Percentiles rank a stretch among this genome's conserved stretches.
phyloP scores from a whole-genome alignment of 495 filamentous ascomycete species.

The Talaromyces nanjingensis region DNA sequence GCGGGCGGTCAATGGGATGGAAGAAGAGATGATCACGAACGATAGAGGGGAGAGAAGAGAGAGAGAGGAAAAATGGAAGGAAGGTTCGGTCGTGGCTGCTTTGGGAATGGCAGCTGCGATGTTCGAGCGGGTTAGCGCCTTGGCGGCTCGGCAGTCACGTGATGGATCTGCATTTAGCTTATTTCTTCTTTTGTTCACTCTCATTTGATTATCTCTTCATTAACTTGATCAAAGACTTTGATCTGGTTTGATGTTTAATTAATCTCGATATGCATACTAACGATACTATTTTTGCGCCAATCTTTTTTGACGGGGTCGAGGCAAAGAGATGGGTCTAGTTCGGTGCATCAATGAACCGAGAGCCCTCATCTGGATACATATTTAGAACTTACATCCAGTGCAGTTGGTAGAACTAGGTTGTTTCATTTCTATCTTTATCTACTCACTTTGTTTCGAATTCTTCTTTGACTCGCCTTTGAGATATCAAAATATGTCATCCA shows the following conservation, averaged over 20 bases:
- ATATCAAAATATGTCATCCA: background rate
- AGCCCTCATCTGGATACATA: background rate
- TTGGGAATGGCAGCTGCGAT: slow-evolving; percentile 4
- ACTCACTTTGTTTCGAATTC: background rate
- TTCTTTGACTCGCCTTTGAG: background rate
- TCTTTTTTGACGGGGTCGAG: background rate
- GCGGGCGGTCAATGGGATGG: background rate
- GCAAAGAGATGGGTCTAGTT: background rate
- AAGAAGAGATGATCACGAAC: background rate
- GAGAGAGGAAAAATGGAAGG: slow-evolving; percentile 3
- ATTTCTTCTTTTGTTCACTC: background rate
- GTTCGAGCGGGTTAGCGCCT: background rate
- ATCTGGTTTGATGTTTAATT: background rate
- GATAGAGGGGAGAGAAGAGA: slow-evolving; percentile 8
- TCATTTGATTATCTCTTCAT: background rate
- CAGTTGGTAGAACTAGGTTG: background rate
- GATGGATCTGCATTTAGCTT: slow-evolving; percentile 1
- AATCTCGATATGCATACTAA: background rate
- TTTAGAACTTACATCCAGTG: background rate
- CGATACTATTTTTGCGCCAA: background rate
- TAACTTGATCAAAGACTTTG: background rate
- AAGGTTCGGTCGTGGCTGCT: background rate
- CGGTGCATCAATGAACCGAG: slow-evolving; percentile 1
- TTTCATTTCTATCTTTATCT: background rate
- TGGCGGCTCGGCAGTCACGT: background rate